Percentiles rank a stretch among this genome's conserved stretches.
Evolutionary conservation across 345 rosid genomes (phyloP).

Genomic region (Bruguiera parviflora): DNA sequence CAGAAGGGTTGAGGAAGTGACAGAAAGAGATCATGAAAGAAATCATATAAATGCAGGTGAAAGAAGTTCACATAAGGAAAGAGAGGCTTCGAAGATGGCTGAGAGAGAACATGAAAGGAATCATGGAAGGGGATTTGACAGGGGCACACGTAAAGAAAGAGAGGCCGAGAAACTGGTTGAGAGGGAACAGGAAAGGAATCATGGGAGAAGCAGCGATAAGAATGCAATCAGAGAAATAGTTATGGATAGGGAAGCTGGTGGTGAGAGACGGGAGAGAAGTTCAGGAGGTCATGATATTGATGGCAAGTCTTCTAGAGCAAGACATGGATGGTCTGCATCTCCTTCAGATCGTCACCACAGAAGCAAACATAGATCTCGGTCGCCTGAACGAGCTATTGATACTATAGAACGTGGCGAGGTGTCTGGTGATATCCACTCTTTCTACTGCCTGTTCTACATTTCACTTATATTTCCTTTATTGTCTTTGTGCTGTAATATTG

Average conservation of each 20-base stretch:
- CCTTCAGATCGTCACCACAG: constrained; percentile 48
- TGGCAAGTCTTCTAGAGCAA: constrained; percentile 45
- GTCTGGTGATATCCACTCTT: constrained; percentile 40
- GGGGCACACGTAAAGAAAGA: constrained; percentile 14
- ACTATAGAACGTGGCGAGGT: constrained; percentile 62
- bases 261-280: constrained; percentile 52
- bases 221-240: constrained; percentile 30
- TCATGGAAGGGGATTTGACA: constrained; percentile 22
- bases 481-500: background rate
- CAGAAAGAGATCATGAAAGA: constrained; percentile 48
- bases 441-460: constrained; percentile 7
- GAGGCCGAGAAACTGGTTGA: constrained; percentile 14
- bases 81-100: constrained; percentile 18
- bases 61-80: constrained; percentile 35
- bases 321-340: constrained; percentile 47
- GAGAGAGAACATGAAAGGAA: constrained; percentile 26
- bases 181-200: constrained; percentile 9
- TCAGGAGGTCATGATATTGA: constrained; percentile 54
- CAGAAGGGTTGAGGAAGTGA: constrained; percentile 41
- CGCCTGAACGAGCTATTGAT: constrained; percentile 42
- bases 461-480: background rate
- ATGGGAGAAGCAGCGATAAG: constrained; percentile 20
- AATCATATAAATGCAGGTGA: constrained; percentile 41
- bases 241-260: constrained; percentile 37
- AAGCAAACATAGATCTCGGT: constrained; percentile 56